Conservation (phyloP, 1,284 basidiomycete genomes). For the Xerocomus amazonicus region DNA sequence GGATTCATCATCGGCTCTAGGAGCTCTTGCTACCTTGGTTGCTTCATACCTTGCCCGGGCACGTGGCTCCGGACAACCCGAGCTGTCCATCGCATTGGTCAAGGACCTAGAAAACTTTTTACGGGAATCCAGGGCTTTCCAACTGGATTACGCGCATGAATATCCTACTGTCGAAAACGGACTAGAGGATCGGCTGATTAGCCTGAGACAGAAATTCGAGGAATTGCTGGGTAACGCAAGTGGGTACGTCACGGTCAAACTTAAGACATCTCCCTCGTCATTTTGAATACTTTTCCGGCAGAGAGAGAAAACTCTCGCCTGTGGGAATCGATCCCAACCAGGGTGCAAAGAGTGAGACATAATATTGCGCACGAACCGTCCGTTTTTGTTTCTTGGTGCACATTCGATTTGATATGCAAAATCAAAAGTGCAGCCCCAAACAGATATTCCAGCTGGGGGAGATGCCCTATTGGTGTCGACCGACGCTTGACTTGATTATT, state of each 20-base stretch:
- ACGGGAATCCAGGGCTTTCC: conserved; percentile 53
- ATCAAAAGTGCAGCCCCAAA: not conserved
- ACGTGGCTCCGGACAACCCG: conserved; percentile 65
- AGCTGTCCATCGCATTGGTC: conserved; percentile 47
- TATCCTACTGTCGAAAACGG: conserved; percentile 11
- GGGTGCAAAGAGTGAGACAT: not conserved
- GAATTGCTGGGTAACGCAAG: conserved; percentile 37
- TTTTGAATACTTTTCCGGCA: conserved; percentile 7
- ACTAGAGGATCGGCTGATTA: conserved; percentile 15
- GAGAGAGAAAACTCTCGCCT: conserved; percentile 21
- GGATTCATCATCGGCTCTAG: conserved; percentile 26
- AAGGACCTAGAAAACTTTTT: conserved; percentile 64
- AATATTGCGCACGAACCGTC: not conserved
- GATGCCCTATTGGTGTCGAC: too few species aligned
- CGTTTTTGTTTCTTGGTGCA: too few species aligned
- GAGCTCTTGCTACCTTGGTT: conserved; percentile 59
- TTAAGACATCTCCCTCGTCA: not conserved
- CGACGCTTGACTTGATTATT: too few species aligned
- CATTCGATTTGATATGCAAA: not conserved
- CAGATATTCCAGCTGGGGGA: too few species aligned
- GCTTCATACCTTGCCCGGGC: conserved; percentile 68
- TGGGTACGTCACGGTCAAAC: conserved; percentile 16
- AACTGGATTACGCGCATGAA: conserved; percentile 53
- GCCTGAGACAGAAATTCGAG: conserved; percentile 35
- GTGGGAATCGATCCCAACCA: conserved; percentile 10